Percentiles rank a stretch among this genome's conserved stretches.
These are phyloP conservation scores for Pythium grandisporangium DNA, from an alignment of 352 stramenopile species.

Conservation along the genomic window DNA sequence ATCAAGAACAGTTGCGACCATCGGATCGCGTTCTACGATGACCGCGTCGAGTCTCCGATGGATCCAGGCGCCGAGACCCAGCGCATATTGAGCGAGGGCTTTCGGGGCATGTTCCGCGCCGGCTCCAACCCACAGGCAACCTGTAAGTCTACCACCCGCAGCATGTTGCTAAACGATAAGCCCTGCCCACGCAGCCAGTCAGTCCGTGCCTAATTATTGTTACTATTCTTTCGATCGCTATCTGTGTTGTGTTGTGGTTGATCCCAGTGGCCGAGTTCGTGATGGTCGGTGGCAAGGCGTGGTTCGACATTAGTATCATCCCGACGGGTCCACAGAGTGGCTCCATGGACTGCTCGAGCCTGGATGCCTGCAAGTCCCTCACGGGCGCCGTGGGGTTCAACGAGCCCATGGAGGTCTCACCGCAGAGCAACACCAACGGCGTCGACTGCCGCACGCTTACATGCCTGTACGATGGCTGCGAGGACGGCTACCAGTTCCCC, in stretches of 20 bases:
- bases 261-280: slow-evolving; percentile 17
- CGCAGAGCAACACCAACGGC: slow-evolving; percentile 3
- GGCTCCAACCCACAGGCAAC: slow-evolving; percentile 12
- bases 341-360: slow-evolving; percentile 14
- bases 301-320: slow-evolving; percentile 28
- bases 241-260: background rate
- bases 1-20: slow-evolving; percentile 17
- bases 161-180: no score
- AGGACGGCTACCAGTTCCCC: slow-evolving; percentile 22
- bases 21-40: slow-evolving; percentile 17
- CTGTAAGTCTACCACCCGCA: slow-evolving; percentile 2
- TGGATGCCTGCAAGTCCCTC: slow-evolving; percentile 12
- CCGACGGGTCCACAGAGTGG: slow-evolving; percentile 5
- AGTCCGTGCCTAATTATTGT: no score
- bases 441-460: slow-evolving; percentile 18
- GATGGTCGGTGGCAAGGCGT: slow-evolving; percentile 15
- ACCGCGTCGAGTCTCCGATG: slow-evolving; percentile 1
- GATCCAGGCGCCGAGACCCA: background rate
- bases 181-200: no score
- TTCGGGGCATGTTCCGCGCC: slow-evolving; percentile 16
- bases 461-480: slow-evolving; percentile 17
- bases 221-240: background rate
- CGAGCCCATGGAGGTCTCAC: slow-evolving; percentile 12
- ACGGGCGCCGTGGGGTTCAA: slow-evolving; percentile 19
- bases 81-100: slow-evolving; percentile 4